Evolutionary conservation across 768 basidiomycete genomes (phyloP).

Genomic region (Hygrocybe punicea): DNA sequence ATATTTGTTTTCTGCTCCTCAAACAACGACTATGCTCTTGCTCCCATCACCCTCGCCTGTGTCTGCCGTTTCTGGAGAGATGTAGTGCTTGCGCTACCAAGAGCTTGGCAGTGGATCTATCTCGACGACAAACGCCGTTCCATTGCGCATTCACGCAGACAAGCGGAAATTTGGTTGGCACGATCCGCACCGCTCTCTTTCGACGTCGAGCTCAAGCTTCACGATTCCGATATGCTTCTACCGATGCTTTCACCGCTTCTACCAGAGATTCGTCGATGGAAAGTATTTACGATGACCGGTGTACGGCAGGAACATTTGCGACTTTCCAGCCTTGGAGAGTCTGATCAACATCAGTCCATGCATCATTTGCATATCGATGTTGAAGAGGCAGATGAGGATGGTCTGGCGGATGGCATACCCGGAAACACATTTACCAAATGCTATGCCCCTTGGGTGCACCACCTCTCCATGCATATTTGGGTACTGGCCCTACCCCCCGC

Average conservation of each 20-base stretch:
- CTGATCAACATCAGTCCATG: not conserved
- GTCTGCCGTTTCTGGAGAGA: slow-evolving; percentile 62
- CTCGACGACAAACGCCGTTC: slow-evolving; percentile 44
- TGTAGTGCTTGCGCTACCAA: slow-evolving; percentile 51
- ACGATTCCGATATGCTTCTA: slow-evolving; percentile 50
- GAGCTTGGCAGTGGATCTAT: slow-evolving; percentile 57
- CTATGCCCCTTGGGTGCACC: not conserved
- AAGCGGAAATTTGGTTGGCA: slow-evolving; percentile 53
- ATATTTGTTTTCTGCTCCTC: slow-evolving; percentile 50
- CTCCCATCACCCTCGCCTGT: slow-evolving; percentile 45
- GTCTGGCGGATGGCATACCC: slow-evolving; percentile 30
- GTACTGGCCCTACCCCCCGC: slow-evolving; percentile 50
- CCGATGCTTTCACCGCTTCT: slow-evolving; percentile 65
- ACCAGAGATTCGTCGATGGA: slow-evolving; percentile 56
- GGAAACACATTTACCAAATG: slow-evolving; percentile 22
- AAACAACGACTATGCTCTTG: slow-evolving; percentile 39
- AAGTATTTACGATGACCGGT: slow-evolving; percentile 45
- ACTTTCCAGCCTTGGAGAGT: slow-evolving; percentile 13
- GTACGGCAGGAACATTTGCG: slow-evolving; percentile 36
- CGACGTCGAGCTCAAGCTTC: slow-evolving; percentile 49
- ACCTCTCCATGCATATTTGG: slow-evolving; percentile 44
- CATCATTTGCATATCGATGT: not conserved
- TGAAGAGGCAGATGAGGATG: slow-evolving; percentile 38
- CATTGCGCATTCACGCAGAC: slow-evolving; percentile 39
- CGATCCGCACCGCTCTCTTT: slow-evolving; percentile 54